Evolutionary conservation across 108 stramenopile genomes (phyloP).

Genomic region (Cyclotella kingstonii): DNA sequence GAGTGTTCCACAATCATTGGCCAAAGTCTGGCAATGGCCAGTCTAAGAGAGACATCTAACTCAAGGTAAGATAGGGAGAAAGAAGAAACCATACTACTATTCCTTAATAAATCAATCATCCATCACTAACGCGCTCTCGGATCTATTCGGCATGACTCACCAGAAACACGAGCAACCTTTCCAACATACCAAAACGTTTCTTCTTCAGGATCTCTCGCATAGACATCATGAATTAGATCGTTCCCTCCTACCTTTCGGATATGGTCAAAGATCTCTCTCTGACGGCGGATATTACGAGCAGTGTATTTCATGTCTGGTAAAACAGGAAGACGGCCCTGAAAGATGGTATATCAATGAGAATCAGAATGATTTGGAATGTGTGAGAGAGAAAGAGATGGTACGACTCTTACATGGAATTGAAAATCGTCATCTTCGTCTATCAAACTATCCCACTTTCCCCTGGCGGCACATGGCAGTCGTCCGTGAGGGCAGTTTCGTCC

Average conservation of each 20-base stretch:
- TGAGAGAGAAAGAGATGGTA: neutral
- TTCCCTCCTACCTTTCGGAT: conserved; percentile 66
- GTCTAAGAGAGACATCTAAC: conserved; percentile 65
- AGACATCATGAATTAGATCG: conserved; percentile 74
- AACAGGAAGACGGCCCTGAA: conserved; percentile 36
- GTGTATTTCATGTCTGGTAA: conserved; percentile 78
- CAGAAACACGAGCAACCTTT: conserved; percentile 75
- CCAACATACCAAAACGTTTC: conserved; percentile 78
- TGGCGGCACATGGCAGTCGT: conserved; percentile 3
- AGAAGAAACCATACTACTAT: neutral
- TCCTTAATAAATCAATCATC: neutral
- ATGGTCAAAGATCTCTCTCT: conserved; percentile 59
- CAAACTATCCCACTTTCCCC: conserved; percentile 61
- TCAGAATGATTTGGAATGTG: neutral
- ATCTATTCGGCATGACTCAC: conserved; percentile 10
- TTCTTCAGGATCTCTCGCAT: conserved; percentile 60
- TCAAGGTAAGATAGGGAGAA: neutral
- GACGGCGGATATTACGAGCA: conserved; percentile 59
- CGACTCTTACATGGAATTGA: conserved; percentile 14
- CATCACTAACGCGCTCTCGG: neutral
- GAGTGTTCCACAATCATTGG: conserved; percentile 78
- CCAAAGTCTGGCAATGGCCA: conserved; percentile 68
- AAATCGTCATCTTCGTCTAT: conserved; percentile 57
- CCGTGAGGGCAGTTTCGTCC: neutral
- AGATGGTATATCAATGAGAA: neutral